Conservation (phyloP, 768 basidiomycete genomes). For the Cystobasidium ongulense region DNA sequence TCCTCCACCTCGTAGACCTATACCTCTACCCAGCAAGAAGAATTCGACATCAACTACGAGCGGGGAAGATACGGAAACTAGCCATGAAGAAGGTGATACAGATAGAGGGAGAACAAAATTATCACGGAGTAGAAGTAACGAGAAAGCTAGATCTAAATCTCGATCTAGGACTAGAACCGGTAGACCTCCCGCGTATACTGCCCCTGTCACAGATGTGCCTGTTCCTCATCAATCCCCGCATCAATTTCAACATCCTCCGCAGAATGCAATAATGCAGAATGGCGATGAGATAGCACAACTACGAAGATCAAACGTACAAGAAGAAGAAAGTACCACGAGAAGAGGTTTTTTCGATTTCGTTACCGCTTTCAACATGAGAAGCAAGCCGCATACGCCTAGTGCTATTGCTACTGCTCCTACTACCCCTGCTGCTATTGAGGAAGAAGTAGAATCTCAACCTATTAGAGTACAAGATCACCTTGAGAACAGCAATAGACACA, state of each 20-base stretch:
- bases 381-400: background rate
- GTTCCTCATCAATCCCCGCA: background rate
- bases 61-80: background rate
- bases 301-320: background rate
- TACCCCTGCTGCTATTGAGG: background rate
- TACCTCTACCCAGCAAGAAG: background rate
- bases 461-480: background rate
- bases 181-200: background rate
- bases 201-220: background rate
- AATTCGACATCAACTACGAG: background rate
- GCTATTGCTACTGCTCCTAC: background rate
- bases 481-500: background rate
- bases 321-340: background rate
- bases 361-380: background rate
- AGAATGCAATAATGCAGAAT: background rate
- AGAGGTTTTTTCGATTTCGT: slow-evolving; percentile 27
- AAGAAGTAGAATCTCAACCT: background rate
- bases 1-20: background rate
- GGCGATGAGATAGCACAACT: background rate
- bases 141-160: background rate
- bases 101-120: slow-evolving; percentile 10
- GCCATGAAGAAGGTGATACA: background rate
- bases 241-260: background rate
- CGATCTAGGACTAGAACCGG: background rate
- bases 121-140: background rate